These are phyloP conservation scores for Chaetothyriales sp. DNA, from an alignment of 2,329 filamentous ascomycete species.

Conservation along the genomic window DNA sequence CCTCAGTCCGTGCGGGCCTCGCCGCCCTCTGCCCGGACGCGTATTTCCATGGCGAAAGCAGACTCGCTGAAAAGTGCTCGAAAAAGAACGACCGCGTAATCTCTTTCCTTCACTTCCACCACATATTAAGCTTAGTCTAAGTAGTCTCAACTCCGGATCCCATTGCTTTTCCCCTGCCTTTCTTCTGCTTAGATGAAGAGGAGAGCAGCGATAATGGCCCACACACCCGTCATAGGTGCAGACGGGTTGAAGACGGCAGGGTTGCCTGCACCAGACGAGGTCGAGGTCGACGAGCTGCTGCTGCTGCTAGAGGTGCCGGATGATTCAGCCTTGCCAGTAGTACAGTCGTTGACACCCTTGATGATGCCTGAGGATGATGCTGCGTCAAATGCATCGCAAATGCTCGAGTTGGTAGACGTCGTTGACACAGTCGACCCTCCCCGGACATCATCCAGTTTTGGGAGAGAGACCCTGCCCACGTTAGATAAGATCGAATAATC, in stretches of 20 bases:
- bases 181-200: slow-evolving; percentile 14
- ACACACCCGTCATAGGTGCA: slow-evolving; percentile 13
- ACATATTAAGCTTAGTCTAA: slow-evolving; percentile 17
- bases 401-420: slow-evolving; percentile 43
- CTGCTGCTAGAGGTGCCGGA: slow-evolving; percentile 8
- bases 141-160: slow-evolving; percentile 9
- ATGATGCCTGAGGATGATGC: slow-evolving; percentile 30
- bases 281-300: slow-evolving; percentile 7
- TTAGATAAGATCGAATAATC: slow-evolving; percentile 22
- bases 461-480: slow-evolving; percentile 51
- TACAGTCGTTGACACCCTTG: slow-evolving; percentile 36
- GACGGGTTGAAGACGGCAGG: slow-evolving; percentile 8
- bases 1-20: slow-evolving; percentile 5
- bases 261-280: slow-evolving; percentile 6
- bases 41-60: slow-evolving; percentile 5
- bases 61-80: slow-evolving; percentile 6
- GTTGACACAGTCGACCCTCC: slow-evolving; percentile 59
- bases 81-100: slow-evolving; percentile 7
- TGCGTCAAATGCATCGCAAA: slow-evolving; percentile 42
- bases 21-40: slow-evolving; percentile 4
- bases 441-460: slow-evolving; percentile 51
- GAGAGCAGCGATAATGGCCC: slow-evolving; percentile 15
- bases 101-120: slow-evolving; percentile 7
- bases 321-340: slow-evolving; percentile 19
- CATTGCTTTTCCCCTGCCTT: slow-evolving; percentile 3